Evolutionary conservation across 371 early-diverging fungal species (phyloP).

Genomic region (Apophysomyces elegans): DNA sequence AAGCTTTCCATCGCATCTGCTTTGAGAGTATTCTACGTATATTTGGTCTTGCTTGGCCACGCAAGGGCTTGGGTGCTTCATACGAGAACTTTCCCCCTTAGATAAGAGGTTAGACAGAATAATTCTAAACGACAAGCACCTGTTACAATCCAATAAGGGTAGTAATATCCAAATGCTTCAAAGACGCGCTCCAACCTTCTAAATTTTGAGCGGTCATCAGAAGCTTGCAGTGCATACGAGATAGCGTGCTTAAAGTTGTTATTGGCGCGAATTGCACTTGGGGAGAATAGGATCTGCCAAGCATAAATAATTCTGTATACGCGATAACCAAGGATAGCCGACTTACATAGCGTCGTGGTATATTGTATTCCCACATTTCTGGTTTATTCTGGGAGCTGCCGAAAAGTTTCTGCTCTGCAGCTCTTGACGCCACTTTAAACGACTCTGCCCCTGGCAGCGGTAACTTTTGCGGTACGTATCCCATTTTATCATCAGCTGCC

Average conservation of each 20-base stretch:
- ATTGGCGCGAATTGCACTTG: background rate
- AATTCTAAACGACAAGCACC: background rate
- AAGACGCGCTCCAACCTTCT: background rate
- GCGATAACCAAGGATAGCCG: background rate
- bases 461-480: background rate
- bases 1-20: background rate
- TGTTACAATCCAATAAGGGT: background rate
- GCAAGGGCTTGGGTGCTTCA: background rate
- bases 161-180: background rate
- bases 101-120: background rate
- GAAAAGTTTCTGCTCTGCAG: background rate
- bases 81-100: background rate
- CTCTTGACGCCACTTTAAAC: background rate
- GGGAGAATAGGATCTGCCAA: background rate
- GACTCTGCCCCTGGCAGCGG: background rate
- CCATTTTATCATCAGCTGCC: background rate
- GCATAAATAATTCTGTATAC: background rate
- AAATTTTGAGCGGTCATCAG: background rate
- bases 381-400: background rate
- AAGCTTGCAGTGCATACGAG: background rate
- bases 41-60: too few species aligned
- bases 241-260: background rate
- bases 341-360: constrained; percentile 3
- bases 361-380: background rate
- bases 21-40: background rate